Base-by-base conservation (phyloP, 495 filamentous ascomycete species). In the Corynascus novoguineensis region DNA sequence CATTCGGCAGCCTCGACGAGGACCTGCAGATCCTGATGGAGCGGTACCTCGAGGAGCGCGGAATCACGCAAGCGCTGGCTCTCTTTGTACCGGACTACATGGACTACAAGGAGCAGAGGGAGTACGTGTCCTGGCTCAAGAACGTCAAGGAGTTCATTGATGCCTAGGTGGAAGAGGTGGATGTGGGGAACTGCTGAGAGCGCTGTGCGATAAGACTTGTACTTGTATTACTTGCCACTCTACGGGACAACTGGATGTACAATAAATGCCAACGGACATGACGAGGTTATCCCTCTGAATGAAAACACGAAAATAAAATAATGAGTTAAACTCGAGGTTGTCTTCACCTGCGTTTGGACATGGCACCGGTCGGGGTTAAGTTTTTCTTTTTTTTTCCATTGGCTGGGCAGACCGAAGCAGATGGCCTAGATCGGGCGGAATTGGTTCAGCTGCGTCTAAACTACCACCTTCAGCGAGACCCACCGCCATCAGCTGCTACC, bases 41-140 rank as follows among this genome's bases (percentile, higher is more conserved):
- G 80, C 83, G 89, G 59, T 97, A 93, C 75, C 80, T 99, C 54
- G 92, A 96, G 71, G 93, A 95, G 80, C 81, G 93, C 64, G 92
- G 93, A 57, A 81, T 99, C 73, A 89, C 93, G 67, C 86, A 88
- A 56, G 81, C 85, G 59, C 79, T 99, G 65, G 91, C 90, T 54
- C 74, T 90, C 60, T 96, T 96, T 74, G 83, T 95, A 49, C 91
- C 91, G 50, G 92, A 97, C 68, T 99, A 96, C 75, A 92, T 97
- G 67, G 89, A 97, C 72, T 84, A 87, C 74, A 99, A 99, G 85
- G 93, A 99, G 83, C 92, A 99, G 83, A 89, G 84, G 81, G 93
- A 99, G 80, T 99, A 99, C 73, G 70, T 92, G 40, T 76, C 78
- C 58, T 99, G 93, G 93, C 77, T 99, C 69, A 83, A 85, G 63